Evolutionary conservation across 164 flowering plant species (phyloP).

Genomic region (Buxus sempervirens): DNA sequence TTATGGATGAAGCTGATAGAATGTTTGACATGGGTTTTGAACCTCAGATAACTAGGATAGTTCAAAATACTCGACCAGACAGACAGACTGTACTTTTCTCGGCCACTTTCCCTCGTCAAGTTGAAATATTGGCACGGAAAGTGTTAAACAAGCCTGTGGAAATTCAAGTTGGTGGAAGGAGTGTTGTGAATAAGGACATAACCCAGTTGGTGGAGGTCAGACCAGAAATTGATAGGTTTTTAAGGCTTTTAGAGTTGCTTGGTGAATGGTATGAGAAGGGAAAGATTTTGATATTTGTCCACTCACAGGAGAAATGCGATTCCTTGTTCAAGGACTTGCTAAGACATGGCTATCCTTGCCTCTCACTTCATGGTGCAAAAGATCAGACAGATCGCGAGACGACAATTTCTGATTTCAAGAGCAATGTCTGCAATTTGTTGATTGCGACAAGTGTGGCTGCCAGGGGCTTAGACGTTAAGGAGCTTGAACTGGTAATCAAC

Average conservation of each 20-base stretch:
- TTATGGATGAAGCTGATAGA: conserved; percentile 97
- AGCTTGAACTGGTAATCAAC: conserved; percentile 87
- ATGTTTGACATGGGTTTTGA: conserved; percentile 99
- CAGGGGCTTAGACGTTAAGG: conserved; percentile 96
- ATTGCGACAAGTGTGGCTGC: conserved; percentile 95
- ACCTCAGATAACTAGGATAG: conserved; percentile 93
- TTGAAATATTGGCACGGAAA: conserved; percentile 81
- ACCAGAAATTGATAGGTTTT: conserved; percentile 76
- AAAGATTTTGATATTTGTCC: conserved; percentile 86
- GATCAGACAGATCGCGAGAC: conserved; percentile 97
- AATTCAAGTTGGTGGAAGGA: conserved; percentile 94
- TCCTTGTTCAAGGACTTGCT: conserved; percentile 72
- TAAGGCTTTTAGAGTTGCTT: conserved; percentile 76
- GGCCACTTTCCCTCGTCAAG: conserved; percentile 98
- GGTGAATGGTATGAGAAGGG: conserved; percentile 98
- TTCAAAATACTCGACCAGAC: conserved; percentile 88
- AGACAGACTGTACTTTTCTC: conserved; percentile 96
- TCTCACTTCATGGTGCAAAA: conserved; percentile 96
- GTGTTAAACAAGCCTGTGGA: conserved; percentile 90
- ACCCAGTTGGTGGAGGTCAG: conserved; percentile 87
- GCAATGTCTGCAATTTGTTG: conserved; percentile 81
- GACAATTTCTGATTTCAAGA: conserved; percentile 87
- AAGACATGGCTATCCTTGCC: conserved; percentile 76
- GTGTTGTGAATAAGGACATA: conserved; percentile 97
- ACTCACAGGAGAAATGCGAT: conserved; percentile 92